These are phyloP conservation scores for Vicia faba DNA, from an alignment of 306 rosid species.

Conservation along the genomic window DNA sequence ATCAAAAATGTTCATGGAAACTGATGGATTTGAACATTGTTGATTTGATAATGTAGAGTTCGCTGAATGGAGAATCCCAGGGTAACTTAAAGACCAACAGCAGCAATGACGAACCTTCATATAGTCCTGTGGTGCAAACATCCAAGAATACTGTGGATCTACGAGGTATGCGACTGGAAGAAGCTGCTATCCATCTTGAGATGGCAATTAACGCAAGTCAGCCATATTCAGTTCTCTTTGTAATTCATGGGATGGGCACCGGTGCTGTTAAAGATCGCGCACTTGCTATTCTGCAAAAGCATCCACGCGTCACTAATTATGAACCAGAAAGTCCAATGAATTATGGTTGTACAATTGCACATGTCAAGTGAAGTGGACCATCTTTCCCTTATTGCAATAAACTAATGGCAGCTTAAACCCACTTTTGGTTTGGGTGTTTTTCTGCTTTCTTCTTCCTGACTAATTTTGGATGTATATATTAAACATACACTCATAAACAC, in stretches of 20 bases:
- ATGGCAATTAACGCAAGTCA: conserved; percentile 63
- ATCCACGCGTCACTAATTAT: too few relatives aligned
- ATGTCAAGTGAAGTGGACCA: conserved; percentile 67
- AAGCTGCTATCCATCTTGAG: conserved; percentile 77
- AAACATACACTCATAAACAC: conserved; percentile 27
- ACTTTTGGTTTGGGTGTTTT: background rate
- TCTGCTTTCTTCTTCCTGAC: conserved; percentile 4
- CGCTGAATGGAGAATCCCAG: conserved; percentile 40
- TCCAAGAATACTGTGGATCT: conserved; percentile 87
- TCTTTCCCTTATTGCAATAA: conserved; percentile 19
- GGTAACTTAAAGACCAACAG: conserved; percentile 37
- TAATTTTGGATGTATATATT: conserved; percentile 11
- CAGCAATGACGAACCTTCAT: conserved; percentile 49
- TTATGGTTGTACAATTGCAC: conserved; percentile 92
- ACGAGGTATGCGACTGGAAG: conserved; percentile 82
- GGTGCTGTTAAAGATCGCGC: conserved; percentile 78
- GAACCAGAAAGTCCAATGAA: conserved; percentile 78
- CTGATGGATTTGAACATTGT: conserved; percentile 25
- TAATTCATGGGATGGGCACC: conserved; percentile 95
- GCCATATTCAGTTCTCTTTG: conserved; percentile 78
- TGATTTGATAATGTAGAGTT: conserved; percentile 46
- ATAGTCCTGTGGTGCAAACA: conserved; percentile 71
- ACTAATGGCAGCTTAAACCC: conserved; percentile 17
- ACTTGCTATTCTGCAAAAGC: conserved; percentile 59
- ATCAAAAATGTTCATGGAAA: background rate